Percentiles rank a stretch among this genome's conserved stretches.
Evolutionary conservation across 2,329 filamentous ascomycete genomes (phyloP).

Genomic region (Aciculosporium take): DNA sequence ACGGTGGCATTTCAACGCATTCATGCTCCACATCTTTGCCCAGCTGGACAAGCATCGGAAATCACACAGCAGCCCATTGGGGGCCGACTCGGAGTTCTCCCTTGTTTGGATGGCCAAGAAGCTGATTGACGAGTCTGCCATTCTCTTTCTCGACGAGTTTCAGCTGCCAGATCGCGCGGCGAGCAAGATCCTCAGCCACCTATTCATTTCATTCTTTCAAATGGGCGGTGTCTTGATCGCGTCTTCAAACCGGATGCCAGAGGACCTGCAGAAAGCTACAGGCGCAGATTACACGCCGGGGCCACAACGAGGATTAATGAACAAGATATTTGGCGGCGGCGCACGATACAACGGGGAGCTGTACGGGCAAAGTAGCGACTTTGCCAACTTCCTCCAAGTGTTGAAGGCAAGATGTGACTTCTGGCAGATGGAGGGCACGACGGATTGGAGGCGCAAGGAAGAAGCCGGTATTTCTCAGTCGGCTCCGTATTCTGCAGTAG

Average conservation of each 20-base stretch:
- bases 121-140: constrained; percentile 58
- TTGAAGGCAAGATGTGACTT: constrained; percentile 66
- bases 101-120: constrained; percentile 62
- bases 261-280: constrained; percentile 62
- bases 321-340: constrained; percentile 31
- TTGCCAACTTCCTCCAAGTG: constrained; percentile 61
- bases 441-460: constrained; percentile 54
- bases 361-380: constrained; percentile 53
- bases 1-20: constrained; percentile 73
- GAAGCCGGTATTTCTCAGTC: constrained; percentile 10
- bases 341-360: constrained; percentile 29
- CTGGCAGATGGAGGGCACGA: constrained; percentile 67
- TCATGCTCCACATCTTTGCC: constrained; percentile 67
- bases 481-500: neutral
- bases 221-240: constrained; percentile 68
- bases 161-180: constrained; percentile 67
- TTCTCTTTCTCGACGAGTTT: constrained; percentile 72
- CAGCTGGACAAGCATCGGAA: constrained; percentile 53
- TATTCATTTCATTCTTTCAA: constrained; percentile 70
- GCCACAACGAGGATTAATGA: constrained; percentile 36
- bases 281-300: constrained; percentile 53
- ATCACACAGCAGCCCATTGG: constrained; percentile 10
- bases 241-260: constrained; percentile 71
- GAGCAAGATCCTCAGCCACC: constrained; percentile 64
- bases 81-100: constrained; percentile 39